These are phyloP conservation scores for Dichotomopilus funicola DNA, from an alignment of 2,329 filamentous ascomycete genomes.

Conservation along the genomic window DNA sequence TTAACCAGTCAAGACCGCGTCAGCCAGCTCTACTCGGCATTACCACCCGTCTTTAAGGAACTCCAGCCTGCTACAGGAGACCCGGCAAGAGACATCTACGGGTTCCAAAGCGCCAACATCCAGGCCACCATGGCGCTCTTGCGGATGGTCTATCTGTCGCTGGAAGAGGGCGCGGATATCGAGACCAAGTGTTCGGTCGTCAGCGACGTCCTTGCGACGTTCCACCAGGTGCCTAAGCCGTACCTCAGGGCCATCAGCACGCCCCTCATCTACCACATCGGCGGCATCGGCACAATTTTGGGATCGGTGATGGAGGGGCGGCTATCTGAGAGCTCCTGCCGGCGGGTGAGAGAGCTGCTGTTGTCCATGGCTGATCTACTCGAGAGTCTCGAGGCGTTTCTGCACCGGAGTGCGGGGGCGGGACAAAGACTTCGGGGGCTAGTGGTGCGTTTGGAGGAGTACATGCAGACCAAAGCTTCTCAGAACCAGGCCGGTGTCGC, in stretches of 20 bases:
- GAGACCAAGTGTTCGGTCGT: constrained; percentile 8
- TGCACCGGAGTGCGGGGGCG: constrained; percentile 4
- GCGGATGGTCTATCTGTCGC: constrained; percentile 8
- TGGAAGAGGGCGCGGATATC: neutral
- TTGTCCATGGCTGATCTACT: constrained; percentile 6
- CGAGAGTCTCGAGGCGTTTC: constrained; percentile 6
- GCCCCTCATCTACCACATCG: constrained; percentile 8
- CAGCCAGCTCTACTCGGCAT: constrained; percentile 2
- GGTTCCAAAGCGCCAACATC: constrained; percentile 8
- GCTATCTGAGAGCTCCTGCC: constrained; percentile 6
- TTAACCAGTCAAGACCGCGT: constrained; percentile 1
- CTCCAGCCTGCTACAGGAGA: constrained; percentile 5
- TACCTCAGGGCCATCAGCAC: constrained; percentile 9
- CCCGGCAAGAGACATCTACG: constrained; percentile 7
- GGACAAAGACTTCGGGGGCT: constrained; percentile 4
- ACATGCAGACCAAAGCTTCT: neutral
- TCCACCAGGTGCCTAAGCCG: constrained; percentile 7
- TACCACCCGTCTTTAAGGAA: constrained; percentile 2
- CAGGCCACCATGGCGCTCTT: constrained; percentile 9
- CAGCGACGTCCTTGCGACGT: constrained; percentile 2
- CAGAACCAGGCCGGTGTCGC: neutral
- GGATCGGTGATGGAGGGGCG: constrained; percentile 5
- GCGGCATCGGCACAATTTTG: constrained; percentile 6
- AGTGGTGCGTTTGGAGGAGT: constrained; percentile 3
- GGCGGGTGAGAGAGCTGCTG: constrained; percentile 2